phyloP scores from a whole-genome alignment of 208 protist species.

The Leishmania tropica region DNA sequence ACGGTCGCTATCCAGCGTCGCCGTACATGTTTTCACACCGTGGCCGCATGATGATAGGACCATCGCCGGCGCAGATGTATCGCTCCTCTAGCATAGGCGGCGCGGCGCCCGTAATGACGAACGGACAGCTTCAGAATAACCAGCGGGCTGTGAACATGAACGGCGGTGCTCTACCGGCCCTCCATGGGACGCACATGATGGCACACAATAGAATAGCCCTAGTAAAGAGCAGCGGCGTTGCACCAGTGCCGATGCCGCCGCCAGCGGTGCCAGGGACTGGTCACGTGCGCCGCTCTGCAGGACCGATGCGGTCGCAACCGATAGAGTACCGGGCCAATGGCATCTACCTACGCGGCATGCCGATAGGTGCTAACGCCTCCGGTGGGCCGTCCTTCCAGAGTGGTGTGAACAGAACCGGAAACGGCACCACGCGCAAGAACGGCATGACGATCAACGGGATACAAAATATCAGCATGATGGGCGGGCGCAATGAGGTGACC shows the following conservation, averaged over 20 bases:
- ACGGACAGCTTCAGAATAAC: not conserved
- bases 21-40: slow-evolving; percentile 20
- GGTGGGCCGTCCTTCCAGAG: slow-evolving; percentile 7
- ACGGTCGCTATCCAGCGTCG: slow-evolving; percentile 16
- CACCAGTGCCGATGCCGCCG: slow-evolving; percentile 17
- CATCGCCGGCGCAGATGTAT: slow-evolving; percentile 16
- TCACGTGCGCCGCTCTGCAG: slow-evolving; percentile 21
- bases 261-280: slow-evolving; percentile 2
- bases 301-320: slow-evolving; percentile 8
- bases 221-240: slow-evolving; percentile 3
- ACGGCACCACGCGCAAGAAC: not conserved
- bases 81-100: slow-evolving; percentile 10
- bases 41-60: slow-evolving; percentile 14
- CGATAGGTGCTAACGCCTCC: not conserved
- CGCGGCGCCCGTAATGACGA: not conserved
- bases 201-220: slow-evolving; percentile 11
- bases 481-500: not conserved
- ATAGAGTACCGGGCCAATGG: slow-evolving; percentile 5
- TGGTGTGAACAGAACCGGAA: slow-evolving; percentile 10
- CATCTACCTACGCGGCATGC: slow-evolving; percentile 10
- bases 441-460: not conserved
- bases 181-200: slow-evolving; percentile 28
- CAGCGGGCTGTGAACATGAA: slow-evolving; percentile 2
- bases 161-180: slow-evolving; percentile 17
- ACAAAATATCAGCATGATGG: not conserved